These are phyloP conservation scores for Paecilomyces sp. DNA, from an alignment of 2,329 filamentous ascomycete genomes.

Conservation along the genomic window DNA sequence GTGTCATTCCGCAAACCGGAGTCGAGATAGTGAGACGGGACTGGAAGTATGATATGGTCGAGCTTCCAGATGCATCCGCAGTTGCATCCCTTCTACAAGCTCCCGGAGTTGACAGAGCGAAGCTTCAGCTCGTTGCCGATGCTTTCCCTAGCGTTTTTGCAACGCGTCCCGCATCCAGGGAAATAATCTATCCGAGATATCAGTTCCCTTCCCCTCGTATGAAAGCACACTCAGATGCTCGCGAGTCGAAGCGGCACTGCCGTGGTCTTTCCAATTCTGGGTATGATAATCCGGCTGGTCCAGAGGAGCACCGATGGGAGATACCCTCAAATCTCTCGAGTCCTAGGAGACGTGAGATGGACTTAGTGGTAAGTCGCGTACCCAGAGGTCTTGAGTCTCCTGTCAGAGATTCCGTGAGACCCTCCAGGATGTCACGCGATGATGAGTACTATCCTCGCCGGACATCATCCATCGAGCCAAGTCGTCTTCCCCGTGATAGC, in stretches of 20 bases:
- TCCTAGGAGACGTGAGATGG: slow-evolving; percentile 4
- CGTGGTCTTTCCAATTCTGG: neutral
- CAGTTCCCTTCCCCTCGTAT: neutral
- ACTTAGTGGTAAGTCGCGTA: slow-evolving; percentile 13
- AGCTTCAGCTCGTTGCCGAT: slow-evolving; percentile 45
- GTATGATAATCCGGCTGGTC: neutral
- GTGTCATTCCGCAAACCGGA: slow-evolving; percentile 9
- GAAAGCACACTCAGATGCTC: neutral
- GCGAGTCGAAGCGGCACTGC: slow-evolving; percentile 1
- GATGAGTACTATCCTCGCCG: slow-evolving; percentile 44
- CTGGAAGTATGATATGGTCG: slow-evolving; percentile 57
- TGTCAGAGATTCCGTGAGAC: slow-evolving; percentile 8
- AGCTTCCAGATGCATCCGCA: slow-evolving; percentile 43
- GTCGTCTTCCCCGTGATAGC: slow-evolving; percentile 7
- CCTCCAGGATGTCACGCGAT: slow-evolving; percentile 27
- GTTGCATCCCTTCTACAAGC: slow-evolving; percentile 36
- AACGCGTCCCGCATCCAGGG: slow-evolving; percentile 10
- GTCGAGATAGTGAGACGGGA: slow-evolving; percentile 30
- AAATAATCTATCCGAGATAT: neutral
- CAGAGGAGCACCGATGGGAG: neutral
- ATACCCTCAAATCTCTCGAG: neutral
- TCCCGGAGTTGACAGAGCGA: slow-evolving; percentile 51
- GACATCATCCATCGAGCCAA: slow-evolving; percentile 22
- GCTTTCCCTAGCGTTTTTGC: slow-evolving; percentile 42
- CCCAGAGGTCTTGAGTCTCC: slow-evolving; percentile 13